Percentiles rank a stretch among this genome's conserved stretches.
Evolutionary conservation across 345 rosid species (phyloP).

Genomic region (Orychophragmus violaceus): DNA sequence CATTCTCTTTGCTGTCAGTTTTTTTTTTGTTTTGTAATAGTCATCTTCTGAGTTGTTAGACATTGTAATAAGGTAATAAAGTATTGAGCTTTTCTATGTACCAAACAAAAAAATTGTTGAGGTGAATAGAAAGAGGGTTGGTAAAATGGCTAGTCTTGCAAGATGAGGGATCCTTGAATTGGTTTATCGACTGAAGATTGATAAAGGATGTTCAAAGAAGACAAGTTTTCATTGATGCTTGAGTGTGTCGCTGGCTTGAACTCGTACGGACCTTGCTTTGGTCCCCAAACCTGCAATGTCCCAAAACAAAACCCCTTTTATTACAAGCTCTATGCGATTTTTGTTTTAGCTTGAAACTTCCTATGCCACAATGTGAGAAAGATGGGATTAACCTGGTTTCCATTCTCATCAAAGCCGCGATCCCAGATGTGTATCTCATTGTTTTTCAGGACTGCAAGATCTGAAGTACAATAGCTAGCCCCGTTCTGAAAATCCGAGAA

Average conservation of each 20-base stretch:
- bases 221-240: slow-evolving; percentile 39
- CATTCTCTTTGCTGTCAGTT: background rate
- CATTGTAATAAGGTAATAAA: background rate
- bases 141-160: slow-evolving; percentile 47
- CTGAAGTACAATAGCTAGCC: slow-evolving; percentile 68
- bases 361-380: too few relatives aligned
- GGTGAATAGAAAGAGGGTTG: background rate
- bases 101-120: slow-evolving; percentile 6
- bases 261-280: slow-evolving; percentile 65
- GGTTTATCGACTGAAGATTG: slow-evolving; percentile 50
- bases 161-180: slow-evolving; percentile 71
- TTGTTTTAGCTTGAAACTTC: too few relatives aligned
- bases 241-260: slow-evolving; percentile 66
- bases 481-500: slow-evolving; percentile 41
- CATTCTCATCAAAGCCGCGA: slow-evolving; percentile 64
- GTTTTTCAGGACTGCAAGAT: slow-evolving; percentile 70
- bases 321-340: background rate
- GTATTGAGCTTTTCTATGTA: slow-evolving; percentile 17
- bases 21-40: background rate
- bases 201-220: slow-evolving; percentile 49
- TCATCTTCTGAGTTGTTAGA: slow-evolving; percentile 1
- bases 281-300: slow-evolving; percentile 68
- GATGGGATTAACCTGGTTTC: slow-evolving; percentile 51
- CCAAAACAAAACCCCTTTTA: background rate
- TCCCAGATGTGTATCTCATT: slow-evolving; percentile 87